phyloP scores from a whole-genome alignment of 2,329 filamentous ascomycete genomes.

The Colletotrichum chlorophyti region DNA sequence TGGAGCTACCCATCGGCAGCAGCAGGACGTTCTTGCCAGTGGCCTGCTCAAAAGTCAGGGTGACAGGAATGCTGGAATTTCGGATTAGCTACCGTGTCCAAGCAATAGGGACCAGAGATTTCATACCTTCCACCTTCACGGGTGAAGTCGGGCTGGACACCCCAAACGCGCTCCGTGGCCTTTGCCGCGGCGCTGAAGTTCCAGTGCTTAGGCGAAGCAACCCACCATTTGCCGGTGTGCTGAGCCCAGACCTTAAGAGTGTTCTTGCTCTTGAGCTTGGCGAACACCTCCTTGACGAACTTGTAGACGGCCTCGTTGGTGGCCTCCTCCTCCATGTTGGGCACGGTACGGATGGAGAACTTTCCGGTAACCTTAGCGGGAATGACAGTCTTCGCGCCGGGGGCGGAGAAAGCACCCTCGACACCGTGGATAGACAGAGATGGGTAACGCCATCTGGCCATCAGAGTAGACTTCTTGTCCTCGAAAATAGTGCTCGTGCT shows the following conservation, averaged over 20 bases:
- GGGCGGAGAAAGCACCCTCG: slow-evolving; percentile 91
- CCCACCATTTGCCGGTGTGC: slow-evolving; percentile 99
- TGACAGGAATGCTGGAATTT: slow-evolving; percentile 82
- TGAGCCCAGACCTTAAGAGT: slow-evolving; percentile 80
- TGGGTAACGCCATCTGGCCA: slow-evolving; percentile 95
- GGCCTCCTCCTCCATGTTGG: slow-evolving; percentile 92
- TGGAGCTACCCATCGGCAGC: slow-evolving; percentile 96
- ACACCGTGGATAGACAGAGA: slow-evolving; percentile 94
- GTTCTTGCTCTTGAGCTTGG: slow-evolving; percentile 92
- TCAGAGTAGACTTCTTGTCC: slow-evolving; percentile 90
- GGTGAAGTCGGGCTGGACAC: slow-evolving; percentile 91
- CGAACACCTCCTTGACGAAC: slow-evolving; percentile 84
- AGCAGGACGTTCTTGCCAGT: slow-evolving; percentile 97
- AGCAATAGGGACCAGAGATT: neutral
- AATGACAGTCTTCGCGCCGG: slow-evolving; percentile 97
- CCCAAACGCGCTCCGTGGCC: slow-evolving; percentile 95
- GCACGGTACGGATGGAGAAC: slow-evolving; percentile 97
- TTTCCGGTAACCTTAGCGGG: slow-evolving; percentile 98
- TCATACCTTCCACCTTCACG: slow-evolving; percentile 88
- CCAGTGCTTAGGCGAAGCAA: slow-evolving; percentile 97
- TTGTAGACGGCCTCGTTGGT: slow-evolving; percentile 87
- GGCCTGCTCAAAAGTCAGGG: slow-evolving; percentile 95
- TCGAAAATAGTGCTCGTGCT: slow-evolving; percentile 86
- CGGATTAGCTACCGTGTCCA: neutral
- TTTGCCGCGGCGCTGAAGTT: slow-evolving; percentile 95